These are phyloP conservation scores for Phytophthora vignae DNA, from an alignment of 352 stramenopile species.

Conservation along the genomic window DNA sequence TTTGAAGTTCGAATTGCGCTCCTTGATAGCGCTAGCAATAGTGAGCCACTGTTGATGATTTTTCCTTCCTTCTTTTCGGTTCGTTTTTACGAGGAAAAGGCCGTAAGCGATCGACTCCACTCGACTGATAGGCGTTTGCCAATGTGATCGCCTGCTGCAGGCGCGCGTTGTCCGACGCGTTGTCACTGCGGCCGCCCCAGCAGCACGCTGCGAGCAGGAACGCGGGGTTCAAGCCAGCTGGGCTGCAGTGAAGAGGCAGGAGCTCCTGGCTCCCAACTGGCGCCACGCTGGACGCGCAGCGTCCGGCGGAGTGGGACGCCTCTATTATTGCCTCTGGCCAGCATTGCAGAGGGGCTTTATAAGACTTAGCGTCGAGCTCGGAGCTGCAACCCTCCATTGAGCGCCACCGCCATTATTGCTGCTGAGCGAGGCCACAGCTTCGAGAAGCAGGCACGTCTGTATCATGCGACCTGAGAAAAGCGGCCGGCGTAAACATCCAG, in stretches of 20 bases:
- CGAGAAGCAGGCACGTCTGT: background rate
- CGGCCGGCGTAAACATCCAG: background rate
- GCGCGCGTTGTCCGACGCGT: too few relatives aligned
- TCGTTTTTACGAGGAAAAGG: conserved; percentile 9
- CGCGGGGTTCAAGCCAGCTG: conserved; percentile 22
- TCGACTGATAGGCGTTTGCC: too few relatives aligned
- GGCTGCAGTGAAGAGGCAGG: background rate
- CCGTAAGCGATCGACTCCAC: conserved; percentile 3
- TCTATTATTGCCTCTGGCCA: too few relatives aligned
- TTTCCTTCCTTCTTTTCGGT: conserved; percentile 24
- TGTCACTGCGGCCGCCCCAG: too few relatives aligned
- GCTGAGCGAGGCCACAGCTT: background rate
- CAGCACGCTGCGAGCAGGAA: background rate
- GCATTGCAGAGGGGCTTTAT: too few relatives aligned
- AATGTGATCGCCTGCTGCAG: too few relatives aligned
- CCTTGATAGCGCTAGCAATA: background rate
- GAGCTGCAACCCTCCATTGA: background rate
- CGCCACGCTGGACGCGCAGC: background rate
- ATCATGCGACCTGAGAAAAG: background rate
- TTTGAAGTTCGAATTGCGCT: conserved; percentile 21
- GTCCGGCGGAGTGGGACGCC: background rate
- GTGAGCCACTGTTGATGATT: conserved; percentile 1
- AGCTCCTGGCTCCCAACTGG: conserved; percentile 9
- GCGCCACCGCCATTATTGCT: background rate
- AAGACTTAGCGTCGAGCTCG: background rate